Evolutionary conservation across 106 monocot species (phyloP), one percentile per base, ranked within the genome.

Genomic region (Dioscorea alata): DNA sequence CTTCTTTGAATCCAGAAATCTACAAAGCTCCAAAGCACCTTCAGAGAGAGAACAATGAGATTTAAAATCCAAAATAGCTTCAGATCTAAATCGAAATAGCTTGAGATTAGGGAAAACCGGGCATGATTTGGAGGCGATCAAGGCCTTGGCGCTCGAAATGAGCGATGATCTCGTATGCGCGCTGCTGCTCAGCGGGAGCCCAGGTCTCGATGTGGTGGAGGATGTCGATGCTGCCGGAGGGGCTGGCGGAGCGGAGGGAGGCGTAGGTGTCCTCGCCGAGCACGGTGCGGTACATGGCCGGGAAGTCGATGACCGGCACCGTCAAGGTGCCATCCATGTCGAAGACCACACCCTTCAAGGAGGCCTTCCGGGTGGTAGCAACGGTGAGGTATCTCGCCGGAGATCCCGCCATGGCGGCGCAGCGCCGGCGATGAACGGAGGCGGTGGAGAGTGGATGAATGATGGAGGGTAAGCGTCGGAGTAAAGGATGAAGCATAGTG

Each of bases 261-360:
- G 80, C 69, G 58, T 84, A 86, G n/a, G 21, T 57, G 2, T 87
- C 86, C 4, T 77, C 78, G 6, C 97, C 97, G 19, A 97, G 89
- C 67, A 97, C 87, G 20, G 71, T 69, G 19, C 97, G 73, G 72
- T 97, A 85, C 97, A 97, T 92, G 50, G 86, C 92, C 35, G 63
- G 35, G 84, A 97, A 97, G 71, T 97, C 84, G 75, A 94, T 94
- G 48, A 88, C 92, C 35, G 92, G 92, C 33, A 90, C 86, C 57
- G 96, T 96, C 28, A 96, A 82, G 25, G 96, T 96, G 49, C 96
- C 96, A 82, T 96, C 96, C 96, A 96, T 91, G 82, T 96, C 96
- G 86, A 96, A 96, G 65, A 96, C 91, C 35, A 95, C 87, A 0
- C 94, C 90, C 14, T 77, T 69, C 64, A 94, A 81, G 73, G 34